Conservation (phyloP, 2,329 filamentous ascomycete genomes). For the Ophiognomonia clavigignenti-juglandacearum region DNA sequence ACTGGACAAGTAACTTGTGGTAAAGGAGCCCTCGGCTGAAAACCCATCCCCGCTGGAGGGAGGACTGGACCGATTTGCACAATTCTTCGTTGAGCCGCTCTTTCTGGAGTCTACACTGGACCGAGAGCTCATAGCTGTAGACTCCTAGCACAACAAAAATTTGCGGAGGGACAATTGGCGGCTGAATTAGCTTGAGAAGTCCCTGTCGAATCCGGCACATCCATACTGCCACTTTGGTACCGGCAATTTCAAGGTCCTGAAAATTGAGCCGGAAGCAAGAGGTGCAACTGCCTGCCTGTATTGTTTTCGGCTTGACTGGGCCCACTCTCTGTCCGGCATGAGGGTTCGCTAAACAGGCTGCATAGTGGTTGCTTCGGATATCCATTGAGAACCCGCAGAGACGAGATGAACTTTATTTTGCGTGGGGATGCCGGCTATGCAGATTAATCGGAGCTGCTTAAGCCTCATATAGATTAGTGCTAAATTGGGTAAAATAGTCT, state of each 20-base stretch:
- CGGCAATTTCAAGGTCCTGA: constrained; percentile 80
- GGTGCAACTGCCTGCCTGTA: no score
- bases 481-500: no score
- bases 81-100: constrained; percentile 87
- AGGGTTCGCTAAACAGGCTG: no score
- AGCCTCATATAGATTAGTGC: no score
- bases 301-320: no score
- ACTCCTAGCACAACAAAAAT: constrained; percentile 98
- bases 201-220: constrained; percentile 79
- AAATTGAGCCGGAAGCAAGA: constrained; percentile 71
- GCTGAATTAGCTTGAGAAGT: constrained; percentile 81
- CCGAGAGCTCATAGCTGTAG: constrained; percentile 80
- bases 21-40: constrained; percentile 47
- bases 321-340: no score
- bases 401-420: no score
- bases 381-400: no score
- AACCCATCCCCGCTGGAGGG: constrained; percentile 65
- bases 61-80: constrained; percentile 84
- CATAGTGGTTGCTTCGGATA: no score
- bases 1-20: no score
- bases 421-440: no score
- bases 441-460: no score
- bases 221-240: constrained; percentile 91
- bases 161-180: constrained; percentile 87
- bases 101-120: constrained; percentile 83